Base-by-base conservation (phyloP, 1,284 basidiomycete genomes). In the Malassezia globosa region DNA sequence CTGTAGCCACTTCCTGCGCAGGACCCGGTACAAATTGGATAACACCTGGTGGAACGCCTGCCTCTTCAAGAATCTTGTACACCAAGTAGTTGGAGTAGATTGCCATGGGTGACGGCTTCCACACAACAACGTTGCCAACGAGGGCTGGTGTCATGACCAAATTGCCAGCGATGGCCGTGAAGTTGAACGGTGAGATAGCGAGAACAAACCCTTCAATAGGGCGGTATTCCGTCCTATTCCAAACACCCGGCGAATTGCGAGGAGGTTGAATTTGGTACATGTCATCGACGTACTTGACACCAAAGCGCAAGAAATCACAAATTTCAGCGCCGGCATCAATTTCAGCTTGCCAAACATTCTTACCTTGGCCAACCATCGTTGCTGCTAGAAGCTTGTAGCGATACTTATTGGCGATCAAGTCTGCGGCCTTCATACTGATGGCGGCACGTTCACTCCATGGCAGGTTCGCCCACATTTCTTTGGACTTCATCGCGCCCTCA, bases 331-430 rank as follows among this genome's bases (percentile, higher is more conserved):
- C 92, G 44, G 94, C 87, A 74, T 99, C 92, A 58, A 99, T 97
- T 78, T 99, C 92, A 19, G 92, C 94, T 76, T 99, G 92, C 92
- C 92, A 97, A 10, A 81, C 83, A 72, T 96, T 99, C 81, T 99
- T 99, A 45, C 94, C 92, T 76, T 99, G 92, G 11, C 92, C 92
- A 37, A 99, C 78, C 77, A 97, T 95, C 39, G 92, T 96, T 25
- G 92, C 89, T 25, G 94, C 94, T 76, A 96, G 80, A 46, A 99
- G 77, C 75, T 85, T 87, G 89, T 65, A 64, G 37, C 90, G 79
- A 74, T 94, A 95, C 78, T 96, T 96, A 55, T 83, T 83, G 61
- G 85, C 82, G 54, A 90, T 80, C 48, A 97, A 81, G 72, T 97
- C 92, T 22, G 69, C 68, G 10, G 73, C 73, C 74, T 94, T 94